Evolutionary conservation across 495 filamentous ascomycete species (phyloP).

Genomic region (Hypomontagnella submonticulosa): DNA sequence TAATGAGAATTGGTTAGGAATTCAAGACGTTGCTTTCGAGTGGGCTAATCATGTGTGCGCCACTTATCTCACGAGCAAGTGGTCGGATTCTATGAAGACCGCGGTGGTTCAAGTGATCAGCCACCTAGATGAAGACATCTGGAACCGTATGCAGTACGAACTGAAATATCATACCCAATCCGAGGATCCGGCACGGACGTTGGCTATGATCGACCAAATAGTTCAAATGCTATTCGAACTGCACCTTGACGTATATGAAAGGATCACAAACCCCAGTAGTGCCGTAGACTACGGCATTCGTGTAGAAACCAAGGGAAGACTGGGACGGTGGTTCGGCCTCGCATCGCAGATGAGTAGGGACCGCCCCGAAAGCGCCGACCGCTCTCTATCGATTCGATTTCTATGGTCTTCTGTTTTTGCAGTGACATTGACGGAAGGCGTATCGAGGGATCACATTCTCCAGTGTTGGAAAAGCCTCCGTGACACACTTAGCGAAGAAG

Average conservation of each 20-base stretch:
- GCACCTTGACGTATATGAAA: slow-evolving; percentile 84
- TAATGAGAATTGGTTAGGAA: slow-evolving; percentile 66
- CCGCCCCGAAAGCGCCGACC: slow-evolving; percentile 51
- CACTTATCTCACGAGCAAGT: slow-evolving; percentile 71
- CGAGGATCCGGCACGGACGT: slow-evolving; percentile 15
- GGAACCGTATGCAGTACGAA: slow-evolving; percentile 60
- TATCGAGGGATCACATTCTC: slow-evolving; percentile 79
- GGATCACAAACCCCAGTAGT: slow-evolving; percentile 78
- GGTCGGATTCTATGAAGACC: slow-evolving; percentile 79
- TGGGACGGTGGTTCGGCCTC: slow-evolving; percentile 79
- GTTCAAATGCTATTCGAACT: slow-evolving; percentile 86
- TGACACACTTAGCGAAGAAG: slow-evolving; percentile 53
- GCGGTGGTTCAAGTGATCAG: slow-evolving; percentile 74
- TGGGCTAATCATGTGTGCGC: slow-evolving; percentile 71
- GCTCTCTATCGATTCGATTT: slow-evolving; percentile 69
- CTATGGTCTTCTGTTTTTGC: slow-evolving; percentile 87
- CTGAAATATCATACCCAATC: slow-evolving; percentile 48
- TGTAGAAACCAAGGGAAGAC: slow-evolving; percentile 70
- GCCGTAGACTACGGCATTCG: slow-evolving; percentile 69
- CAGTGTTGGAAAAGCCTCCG: slow-evolving; percentile 78
- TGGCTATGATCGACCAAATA: slow-evolving; percentile 62
- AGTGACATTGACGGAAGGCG: slow-evolving; percentile 73
- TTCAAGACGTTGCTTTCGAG: slow-evolving; percentile 70
- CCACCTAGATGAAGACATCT: slow-evolving; percentile 75
- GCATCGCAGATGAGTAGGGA: slow-evolving; percentile 69